Conservation (phyloP, 2,329 filamentous ascomycete species). For the Gaeumannomyces tritici region DNA sequence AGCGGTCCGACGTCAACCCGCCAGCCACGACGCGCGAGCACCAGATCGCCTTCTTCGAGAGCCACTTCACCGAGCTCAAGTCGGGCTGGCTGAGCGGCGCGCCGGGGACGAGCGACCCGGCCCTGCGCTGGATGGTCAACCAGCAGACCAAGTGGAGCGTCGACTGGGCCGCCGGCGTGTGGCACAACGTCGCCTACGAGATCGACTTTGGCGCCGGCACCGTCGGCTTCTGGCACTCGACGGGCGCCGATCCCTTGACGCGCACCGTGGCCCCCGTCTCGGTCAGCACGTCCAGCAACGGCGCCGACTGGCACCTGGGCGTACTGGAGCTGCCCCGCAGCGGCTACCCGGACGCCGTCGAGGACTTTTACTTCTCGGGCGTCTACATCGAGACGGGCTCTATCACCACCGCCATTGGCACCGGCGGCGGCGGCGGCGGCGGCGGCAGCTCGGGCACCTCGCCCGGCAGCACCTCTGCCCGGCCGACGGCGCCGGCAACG, state of each 20-base stretch:
- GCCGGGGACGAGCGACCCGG: slow-evolving; percentile 32
- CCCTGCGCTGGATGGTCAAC: slow-evolving; percentile 55
- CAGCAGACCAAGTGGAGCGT: slow-evolving; percentile 53
- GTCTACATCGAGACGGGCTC: slow-evolving; percentile 57
- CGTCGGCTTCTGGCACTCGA: slow-evolving; percentile 63
- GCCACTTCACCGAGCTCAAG: slow-evolving; percentile 68
- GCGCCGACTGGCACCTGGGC: slow-evolving; percentile 64
- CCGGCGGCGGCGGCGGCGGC: too few relatives aligned
- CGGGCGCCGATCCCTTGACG: slow-evolving; percentile 45
- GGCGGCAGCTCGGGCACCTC: neutral
- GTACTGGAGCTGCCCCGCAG: slow-evolving; percentile 53
- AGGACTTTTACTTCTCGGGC: slow-evolving; percentile 65
- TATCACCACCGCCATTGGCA: slow-evolving; percentile 13
- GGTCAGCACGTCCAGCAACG: slow-evolving; percentile 55
- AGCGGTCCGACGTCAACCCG: slow-evolving; percentile 46
- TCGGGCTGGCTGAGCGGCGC: slow-evolving; percentile 49
- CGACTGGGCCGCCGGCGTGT: slow-evolving; percentile 51
- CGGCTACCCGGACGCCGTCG: slow-evolving; percentile 41
- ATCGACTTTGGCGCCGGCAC: slow-evolving; percentile 56
- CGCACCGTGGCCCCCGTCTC: slow-evolving; percentile 45
- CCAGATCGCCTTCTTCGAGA: slow-evolving; percentile 43
- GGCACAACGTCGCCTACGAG: slow-evolving; percentile 70
- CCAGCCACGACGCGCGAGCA: slow-evolving; percentile 57
- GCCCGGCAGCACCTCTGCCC: neutral
- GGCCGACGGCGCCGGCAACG: neutral